Base-by-base conservation (phyloP, 202 grass and related monocot species). In the Panicum hallii region DNA sequence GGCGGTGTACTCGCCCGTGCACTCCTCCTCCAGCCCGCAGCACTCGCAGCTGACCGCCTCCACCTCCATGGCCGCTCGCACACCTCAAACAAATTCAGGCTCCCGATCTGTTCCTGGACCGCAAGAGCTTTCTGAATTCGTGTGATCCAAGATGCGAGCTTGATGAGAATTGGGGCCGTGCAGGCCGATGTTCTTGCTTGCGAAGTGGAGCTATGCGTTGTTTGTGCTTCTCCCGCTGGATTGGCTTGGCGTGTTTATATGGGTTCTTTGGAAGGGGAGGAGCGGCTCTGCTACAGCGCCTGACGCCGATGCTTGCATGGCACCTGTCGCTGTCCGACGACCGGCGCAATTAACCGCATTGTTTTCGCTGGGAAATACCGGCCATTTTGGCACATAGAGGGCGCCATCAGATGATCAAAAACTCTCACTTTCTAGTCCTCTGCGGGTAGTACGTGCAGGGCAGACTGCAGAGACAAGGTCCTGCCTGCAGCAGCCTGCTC, bases 21-120 rank as follows among this genome's bases (percentile, higher is more conserved):
- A 99, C 70, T 99, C 97, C 83, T 99, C 97, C 77, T 82, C 77
- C 56, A 99, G 64, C 5, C 93, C 91, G 87, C 93, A 99, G 50
- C 97, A 99, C 50, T 83, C 93, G 80, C 93, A 97, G 84, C 81
- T 88, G 34, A 86, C 88, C 61, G 82, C 74, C 87, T 88, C 82
- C 65, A 88, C 78, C 73, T 92, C 91, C 90, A 92, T 92, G 38
- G 9, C 60, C 26, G 53, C 14, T 0, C 26, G 40, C 36, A 74
- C 46, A 80, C 68, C 80, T 26, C 7, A 3, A 19, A 19, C 52
- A 16, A 19, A 54, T 54, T 19, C 46, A 48, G 43, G 36, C 36
- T 38, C 36, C 36, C 5, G 36, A 38, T 38, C 36, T 32, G 36
- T 38, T 38, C 36, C 36, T 38, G 36, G 36, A 38, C 36, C 3